These are phyloP conservation scores for Aegle marmelos DNA, from an alignment of 345 rosid genomes.

Conservation along the genomic window DNA sequence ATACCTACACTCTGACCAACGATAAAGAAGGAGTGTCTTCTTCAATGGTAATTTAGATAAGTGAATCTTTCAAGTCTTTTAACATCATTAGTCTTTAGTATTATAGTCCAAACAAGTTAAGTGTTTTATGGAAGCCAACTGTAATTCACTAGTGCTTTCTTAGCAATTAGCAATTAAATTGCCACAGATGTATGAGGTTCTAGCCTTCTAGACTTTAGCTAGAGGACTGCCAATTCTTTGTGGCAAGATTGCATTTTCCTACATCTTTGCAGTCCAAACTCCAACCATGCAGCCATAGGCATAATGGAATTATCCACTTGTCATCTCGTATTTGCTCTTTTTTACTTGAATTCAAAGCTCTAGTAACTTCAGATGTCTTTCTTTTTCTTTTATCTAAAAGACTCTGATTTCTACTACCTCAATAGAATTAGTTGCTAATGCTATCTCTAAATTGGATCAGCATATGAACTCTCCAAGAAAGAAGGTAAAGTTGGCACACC, in stretches of 20 bases:
- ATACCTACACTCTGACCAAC: not conserved
- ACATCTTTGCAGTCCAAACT: not conserved
- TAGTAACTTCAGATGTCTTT: not conserved
- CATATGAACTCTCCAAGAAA: constrained; percentile 98
- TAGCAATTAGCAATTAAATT: not conserved
- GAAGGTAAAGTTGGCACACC: constrained; percentile 99
- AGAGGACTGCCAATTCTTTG: not conserved
- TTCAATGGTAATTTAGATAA: not conserved
- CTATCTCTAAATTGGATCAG: constrained; percentile 37
- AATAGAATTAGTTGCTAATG: constrained; percentile 8
- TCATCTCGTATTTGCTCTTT: not conserved
- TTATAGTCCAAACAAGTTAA: not conserved
- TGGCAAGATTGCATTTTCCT: not conserved
- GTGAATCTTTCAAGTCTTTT: not conserved
- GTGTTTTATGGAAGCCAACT: not conserved
- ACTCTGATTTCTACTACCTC: not conserved
- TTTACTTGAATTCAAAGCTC: not conserved
- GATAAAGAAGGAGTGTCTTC: not conserved
- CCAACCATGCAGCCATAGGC: not conserved
- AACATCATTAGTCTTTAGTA: not conserved
- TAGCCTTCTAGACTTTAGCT: not conserved
- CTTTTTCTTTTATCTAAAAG: not conserved
- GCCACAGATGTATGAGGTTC: not conserved
- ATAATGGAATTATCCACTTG: not conserved
- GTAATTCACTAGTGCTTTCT: not conserved